Base-by-base conservation (phyloP, 192 early-diverging fungal genomes). In the Pilaira anomala region DNA sequence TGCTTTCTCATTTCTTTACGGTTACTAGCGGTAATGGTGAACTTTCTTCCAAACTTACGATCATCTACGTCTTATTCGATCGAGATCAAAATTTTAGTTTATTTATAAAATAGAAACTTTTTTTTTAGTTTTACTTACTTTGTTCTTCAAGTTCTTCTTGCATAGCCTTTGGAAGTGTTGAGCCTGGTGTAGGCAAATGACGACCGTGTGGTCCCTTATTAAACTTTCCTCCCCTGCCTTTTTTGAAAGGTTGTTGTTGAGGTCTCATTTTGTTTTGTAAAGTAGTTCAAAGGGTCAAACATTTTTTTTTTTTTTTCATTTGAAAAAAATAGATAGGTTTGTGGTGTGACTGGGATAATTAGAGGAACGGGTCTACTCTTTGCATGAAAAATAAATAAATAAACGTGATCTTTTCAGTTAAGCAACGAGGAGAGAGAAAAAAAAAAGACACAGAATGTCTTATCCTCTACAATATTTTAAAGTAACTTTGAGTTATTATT, bases 1-100 rank as follows among this genome's bases (percentile, higher is more conserved):
- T 83, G 75, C 56, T 83, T 83, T 40, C 80, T 65, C 19, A 75
- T 54, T 3, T 69, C 78, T 53, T 83, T 83, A 22, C 80, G 61
- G 7, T 68, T 68, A 0, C 71, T 69, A 3, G 69, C 74, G 49
- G 73, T 75, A 49, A 79, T 80, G 28, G 75, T 74, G 63, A 74
- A 83, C 19, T 76, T 71, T 51, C 67, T 72, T 48, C 61, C 71
- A 51, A 83, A 83, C 46, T 75, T 71, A 26, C 80, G 76, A 58
- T 78, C 67, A 48, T 83, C 80, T 3, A 59, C 69, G 8, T 76
- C 79, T 28, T 63, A 55, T 69, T 67, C 59, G 8, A 42, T 58
- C n/a, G 22, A 39, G 2, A 26, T n/a, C 24, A 50, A 12, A n/a
- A n/a, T n/a, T n/a, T n/a, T n/a, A n/a, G n/a, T n/a, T n/a, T 50